Evolutionary conservation across 345 rosid species (phyloP), one percentile per base, ranked within the genome.

Genomic region (Citrus mangshanensis): DNA sequence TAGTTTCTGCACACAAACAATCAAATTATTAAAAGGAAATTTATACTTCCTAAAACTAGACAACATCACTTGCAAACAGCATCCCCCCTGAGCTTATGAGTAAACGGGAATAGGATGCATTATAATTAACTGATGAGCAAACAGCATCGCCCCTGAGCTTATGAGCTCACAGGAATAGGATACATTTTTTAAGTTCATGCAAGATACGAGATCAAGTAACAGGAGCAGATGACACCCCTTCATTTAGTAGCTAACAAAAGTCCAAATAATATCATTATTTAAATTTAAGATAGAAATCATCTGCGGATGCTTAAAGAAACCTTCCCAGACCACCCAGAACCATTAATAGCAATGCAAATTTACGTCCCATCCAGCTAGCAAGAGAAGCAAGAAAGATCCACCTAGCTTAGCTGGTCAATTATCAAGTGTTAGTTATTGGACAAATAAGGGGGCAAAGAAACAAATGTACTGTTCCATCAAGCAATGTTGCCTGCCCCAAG

Each of bases 1-100:
- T 96, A 96, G 87, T 96, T 96, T 83, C 99, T 96, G 96, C 81
- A 68, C 46, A 65, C 72, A 63, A 35, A 77, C 66, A 81, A 70
- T 60, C 58, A 68, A 46, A 46, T 13, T 14, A 73, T 72, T 28
- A 77, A 42, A 81, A 37, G 68, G 27, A 73, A 40, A 18, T 24
- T 54, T 16, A 16, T 5, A 12, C 10, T 72, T 54, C 63, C 54
- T 30, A 73, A 4, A 60, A 32, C 1, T 64, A 75, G 62, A 66
- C 74, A 42, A 56, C n/a, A 42, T 38, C 25, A 21, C 58, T 27
- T 56, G 28, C 38, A 69, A 24, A 58, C n/a, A 37, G 7, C 74
- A 10, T 24, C 19, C 2, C 49, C 34, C 18, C 10, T 1, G 6
- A 42, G 18, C 12, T 2, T 6, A 24, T 24, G 9, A 66, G 24